A percentile compares a stretch with the other conserved stretches of the same genome.
Evolutionary conservation across 768 basidiomycete genomes (phyloP).

Genomic region (Candolleomyces efflorescens): DNA sequence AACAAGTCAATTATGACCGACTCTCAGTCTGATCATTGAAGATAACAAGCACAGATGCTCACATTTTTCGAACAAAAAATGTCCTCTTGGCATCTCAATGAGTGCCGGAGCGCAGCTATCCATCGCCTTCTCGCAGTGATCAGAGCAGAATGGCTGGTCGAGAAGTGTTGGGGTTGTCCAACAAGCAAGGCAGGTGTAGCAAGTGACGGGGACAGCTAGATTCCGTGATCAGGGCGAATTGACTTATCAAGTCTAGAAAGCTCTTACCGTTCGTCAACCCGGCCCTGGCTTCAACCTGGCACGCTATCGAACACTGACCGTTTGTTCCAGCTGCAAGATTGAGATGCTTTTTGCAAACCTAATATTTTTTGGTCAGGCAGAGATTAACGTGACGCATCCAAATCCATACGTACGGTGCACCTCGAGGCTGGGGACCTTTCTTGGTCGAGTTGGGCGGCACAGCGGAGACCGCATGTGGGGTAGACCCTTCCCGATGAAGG

Average conservation of each 20-base stretch:
- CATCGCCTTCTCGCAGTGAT: slow-evolving; percentile 9
- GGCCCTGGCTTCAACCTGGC: slow-evolving; percentile 14
- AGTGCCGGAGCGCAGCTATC: slow-evolving; percentile 15
- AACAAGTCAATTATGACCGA: too few relatives aligned
- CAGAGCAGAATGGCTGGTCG: slow-evolving; percentile 17
- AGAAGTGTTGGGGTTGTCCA: slow-evolving; percentile 11
- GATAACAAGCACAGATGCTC: neutral
- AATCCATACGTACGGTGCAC: slow-evolving; percentile 6
- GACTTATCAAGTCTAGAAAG: neutral
- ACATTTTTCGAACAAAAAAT: slow-evolving; percentile 20
- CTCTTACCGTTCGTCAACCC: neutral
- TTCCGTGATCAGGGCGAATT: neutral
- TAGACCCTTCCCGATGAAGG: neutral
- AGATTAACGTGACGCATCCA: neutral
- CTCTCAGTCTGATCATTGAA: too few relatives aligned
- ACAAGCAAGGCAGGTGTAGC: slow-evolving; percentile 23
- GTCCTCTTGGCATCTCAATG: slow-evolving; percentile 24
- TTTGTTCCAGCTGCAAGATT: slow-evolving; percentile 15
- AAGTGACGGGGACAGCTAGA: slow-evolving; percentile 9
- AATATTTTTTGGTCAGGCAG: neutral
- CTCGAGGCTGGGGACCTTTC: neutral
- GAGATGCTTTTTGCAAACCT: slow-evolving; percentile 19
- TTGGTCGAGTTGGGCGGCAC: neutral
- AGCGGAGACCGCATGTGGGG: neutral
- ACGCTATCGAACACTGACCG: slow-evolving; percentile 21